Percentiles rank a stretch among this genome's conserved stretches.
Conservation (phyloP, 1,284 basidiomycete genomes). For the Thelephora terrestris region DNA sequence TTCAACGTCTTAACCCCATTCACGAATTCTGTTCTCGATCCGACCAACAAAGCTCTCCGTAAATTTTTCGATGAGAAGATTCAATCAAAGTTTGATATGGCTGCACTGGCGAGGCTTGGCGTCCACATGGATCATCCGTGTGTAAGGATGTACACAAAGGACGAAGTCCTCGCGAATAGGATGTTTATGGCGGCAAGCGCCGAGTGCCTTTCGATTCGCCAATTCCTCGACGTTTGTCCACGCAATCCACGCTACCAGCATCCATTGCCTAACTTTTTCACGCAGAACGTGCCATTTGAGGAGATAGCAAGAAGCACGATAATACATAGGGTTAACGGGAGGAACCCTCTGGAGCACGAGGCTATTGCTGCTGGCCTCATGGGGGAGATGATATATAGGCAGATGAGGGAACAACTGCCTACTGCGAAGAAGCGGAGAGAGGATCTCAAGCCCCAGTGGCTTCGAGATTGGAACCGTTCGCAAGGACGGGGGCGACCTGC, state of each 20-base stretch:
- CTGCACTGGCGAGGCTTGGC: slow-evolving; percentile 9
- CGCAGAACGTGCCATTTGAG: too few relatives aligned
- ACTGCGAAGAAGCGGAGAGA: slow-evolving; percentile 5
- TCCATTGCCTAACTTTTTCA: too few relatives aligned
- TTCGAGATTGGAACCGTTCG: slow-evolving; percentile 10
- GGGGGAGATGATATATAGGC: too few relatives aligned
- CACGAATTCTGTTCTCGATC: too few relatives aligned
- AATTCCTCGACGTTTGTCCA: not conserved
- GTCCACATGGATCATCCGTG: slow-evolving; percentile 28
- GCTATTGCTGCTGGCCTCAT: too few relatives aligned
- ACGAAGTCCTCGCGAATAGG: slow-evolving; percentile 21
- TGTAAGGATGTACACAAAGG: slow-evolving; percentile 25
- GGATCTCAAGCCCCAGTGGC: slow-evolving; percentile 15
- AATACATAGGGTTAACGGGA: too few relatives aligned
- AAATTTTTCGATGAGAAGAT: slow-evolving; percentile 16
- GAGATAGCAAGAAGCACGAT: too few relatives aligned
- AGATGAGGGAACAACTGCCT: slow-evolving; percentile 7
- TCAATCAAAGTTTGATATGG: slow-evolving; percentile 10
- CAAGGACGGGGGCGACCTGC: too few relatives aligned
- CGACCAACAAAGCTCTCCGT: not conserved
- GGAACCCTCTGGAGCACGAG: too few relatives aligned
- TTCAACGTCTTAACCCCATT: too few relatives aligned
- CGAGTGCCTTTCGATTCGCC: not conserved
- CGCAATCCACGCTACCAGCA: too few relatives aligned
- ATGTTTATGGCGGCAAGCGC: slow-evolving; percentile 11